These are phyloP conservation scores for Pyronema omphalodes DNA, from an alignment of 495 filamentous ascomycete genomes.

Conservation along the genomic window DNA sequence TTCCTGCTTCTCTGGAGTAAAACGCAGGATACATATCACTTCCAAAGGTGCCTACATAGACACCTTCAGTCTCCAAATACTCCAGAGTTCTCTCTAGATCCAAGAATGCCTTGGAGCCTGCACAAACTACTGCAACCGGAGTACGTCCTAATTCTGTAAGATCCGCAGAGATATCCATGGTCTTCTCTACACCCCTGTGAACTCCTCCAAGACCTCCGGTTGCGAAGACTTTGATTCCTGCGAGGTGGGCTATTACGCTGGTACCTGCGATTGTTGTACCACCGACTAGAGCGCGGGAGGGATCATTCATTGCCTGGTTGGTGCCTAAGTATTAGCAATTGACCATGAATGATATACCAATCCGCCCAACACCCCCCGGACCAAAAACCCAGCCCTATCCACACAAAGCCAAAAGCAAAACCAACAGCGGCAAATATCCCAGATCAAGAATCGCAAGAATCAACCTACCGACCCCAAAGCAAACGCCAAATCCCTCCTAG, in stretches of 20 bases:
- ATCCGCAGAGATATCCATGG: conserved; percentile 88
- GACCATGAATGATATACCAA: no score
- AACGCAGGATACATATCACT: conserved; percentile 85
- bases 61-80: conserved; percentile 87
- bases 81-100: conserved; percentile 83
- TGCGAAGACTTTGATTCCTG: conserved; percentile 83
- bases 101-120: conserved; percentile 88
- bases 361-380: no score
- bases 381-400: no score
- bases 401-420: no score
- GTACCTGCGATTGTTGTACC: conserved; percentile 88
- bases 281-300: conserved; percentile 27
- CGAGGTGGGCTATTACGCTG: conserved; percentile 71
- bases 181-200: conserved; percentile 70
- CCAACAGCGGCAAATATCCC: no score
- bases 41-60: conserved; percentile 70
- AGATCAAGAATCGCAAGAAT: no score
- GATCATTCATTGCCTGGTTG: not conserved
- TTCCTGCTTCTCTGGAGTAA: conserved; percentile 67
- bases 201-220: conserved; percentile 77
- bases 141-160: conserved; percentile 89
- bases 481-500: conserved; percentile 67
- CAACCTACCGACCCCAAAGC: conserved; percentile 55
- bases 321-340: no score
- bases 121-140: conserved; percentile 68